Conservation (phyloP, 805 yeast species). For the Monosporozyma aerobia region DNA sequence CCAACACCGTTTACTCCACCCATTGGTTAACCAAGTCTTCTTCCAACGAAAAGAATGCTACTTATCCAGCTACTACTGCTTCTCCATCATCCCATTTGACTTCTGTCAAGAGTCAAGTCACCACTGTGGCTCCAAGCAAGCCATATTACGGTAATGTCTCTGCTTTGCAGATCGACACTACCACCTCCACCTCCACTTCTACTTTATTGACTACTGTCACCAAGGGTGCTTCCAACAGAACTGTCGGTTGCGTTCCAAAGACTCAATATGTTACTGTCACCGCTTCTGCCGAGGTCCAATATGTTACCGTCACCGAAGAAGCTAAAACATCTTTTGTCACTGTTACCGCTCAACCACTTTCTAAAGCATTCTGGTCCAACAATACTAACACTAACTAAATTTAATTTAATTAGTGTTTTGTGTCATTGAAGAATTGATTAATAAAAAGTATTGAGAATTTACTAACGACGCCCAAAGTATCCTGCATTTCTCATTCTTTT, state of each 20-base stretch:
- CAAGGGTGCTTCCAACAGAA: background rate
- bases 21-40: slow-evolving; percentile 12
- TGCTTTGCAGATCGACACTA: background rate
- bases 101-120: background rate
- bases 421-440: no score
- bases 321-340: slow-evolving; percentile 16
- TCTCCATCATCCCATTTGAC: background rate
- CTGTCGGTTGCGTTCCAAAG: slow-evolving; percentile 11
- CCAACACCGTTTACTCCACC: slow-evolving; percentile 18
- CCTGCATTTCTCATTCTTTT: background rate
- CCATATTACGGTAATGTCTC: slow-evolving; percentile 1
- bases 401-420: background rate
- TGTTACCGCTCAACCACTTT: slow-evolving; percentile 12
- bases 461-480: background rate
- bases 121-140: background rate
- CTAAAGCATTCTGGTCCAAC: slow-evolving; percentile 2
- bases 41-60: background rate
- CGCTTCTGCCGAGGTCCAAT: slow-evolving; percentile 12
- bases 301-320: slow-evolving; percentile 17
- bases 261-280: slow-evolving; percentile 18
- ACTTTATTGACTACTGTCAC: slow-evolving; percentile 1
- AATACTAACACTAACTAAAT: slow-evolving; percentile 1
- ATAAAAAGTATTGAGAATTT: background rate
- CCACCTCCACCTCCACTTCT: slow-evolving; percentile 6
- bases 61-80: background rate